phyloP scores from a whole-genome alignment of 352 stramenopile genomes.

The Globisporangium viniferum region DNA sequence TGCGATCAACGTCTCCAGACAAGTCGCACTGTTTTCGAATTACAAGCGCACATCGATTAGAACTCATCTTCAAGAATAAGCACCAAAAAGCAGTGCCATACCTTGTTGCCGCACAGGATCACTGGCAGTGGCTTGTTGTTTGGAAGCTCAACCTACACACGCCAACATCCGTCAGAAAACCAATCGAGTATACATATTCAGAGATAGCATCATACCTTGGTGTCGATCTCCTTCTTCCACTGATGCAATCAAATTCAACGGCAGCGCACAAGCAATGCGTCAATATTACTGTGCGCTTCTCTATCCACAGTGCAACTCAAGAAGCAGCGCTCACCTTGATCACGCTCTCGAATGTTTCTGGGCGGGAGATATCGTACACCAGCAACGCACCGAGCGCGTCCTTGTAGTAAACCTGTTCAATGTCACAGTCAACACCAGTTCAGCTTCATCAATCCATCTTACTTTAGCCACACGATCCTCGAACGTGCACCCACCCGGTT shows the following conservation, averaged over 20 bases:
- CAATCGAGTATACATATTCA: background rate
- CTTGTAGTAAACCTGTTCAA: constrained; percentile 89
- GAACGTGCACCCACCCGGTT: constrained; percentile 58
- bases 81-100: constrained; percentile 13
- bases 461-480: background rate
- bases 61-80: background rate
- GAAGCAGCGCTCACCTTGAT: constrained; percentile 46
- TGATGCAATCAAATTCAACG: constrained; percentile 18
- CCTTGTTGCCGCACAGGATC: constrained; percentile 93
- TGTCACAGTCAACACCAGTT: background rate
- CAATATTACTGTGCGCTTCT: background rate
- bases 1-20: constrained; percentile 64
- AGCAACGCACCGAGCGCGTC: constrained; percentile 88
- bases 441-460: background rate
- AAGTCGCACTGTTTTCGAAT: constrained; percentile 73
- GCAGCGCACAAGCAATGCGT: background rate
- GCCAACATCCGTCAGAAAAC: background rate
- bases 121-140: constrained; percentile 90
- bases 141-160: constrained; percentile 67
- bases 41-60: constrained; percentile 1
- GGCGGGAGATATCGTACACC: constrained; percentile 92
- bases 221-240: constrained; percentile 94
- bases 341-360: constrained; percentile 89
- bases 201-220: constrained; percentile 51
- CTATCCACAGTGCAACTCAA: background rate